Conservation (phyloP, 805 yeast genomes). For the Vanderwaltozyma polyspora region DNA sequence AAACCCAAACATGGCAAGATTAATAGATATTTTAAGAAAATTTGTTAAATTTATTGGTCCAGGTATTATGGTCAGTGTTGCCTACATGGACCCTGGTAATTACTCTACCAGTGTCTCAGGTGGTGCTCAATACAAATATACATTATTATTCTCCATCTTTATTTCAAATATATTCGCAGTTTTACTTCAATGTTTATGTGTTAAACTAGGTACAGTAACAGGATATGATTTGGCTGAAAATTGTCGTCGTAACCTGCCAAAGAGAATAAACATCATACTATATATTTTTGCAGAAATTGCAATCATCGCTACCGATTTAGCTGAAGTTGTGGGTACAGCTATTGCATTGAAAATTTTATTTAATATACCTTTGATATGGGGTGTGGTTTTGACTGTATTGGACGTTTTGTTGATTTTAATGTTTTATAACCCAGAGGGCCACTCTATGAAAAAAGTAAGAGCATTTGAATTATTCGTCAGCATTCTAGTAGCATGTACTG, state of each 20-base stretch:
- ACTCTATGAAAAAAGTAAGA: constrained; percentile 63
- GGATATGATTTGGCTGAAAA: constrained; percentile 85
- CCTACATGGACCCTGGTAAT: constrained; percentile 97
- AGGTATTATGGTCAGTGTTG: constrained; percentile 90
- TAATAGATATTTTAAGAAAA: constrained; percentile 28
- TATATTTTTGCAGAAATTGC: constrained; percentile 75
- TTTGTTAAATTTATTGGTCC: constrained; percentile 73
- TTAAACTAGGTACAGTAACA: constrained; percentile 84
- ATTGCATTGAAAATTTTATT: constrained; percentile 71
- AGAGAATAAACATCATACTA: constrained; percentile 42
- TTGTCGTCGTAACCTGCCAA: constrained; percentile 67
- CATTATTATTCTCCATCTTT: constrained; percentile 66
- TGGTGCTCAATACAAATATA: constrained; percentile 73
- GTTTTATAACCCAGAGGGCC: constrained; percentile 67
- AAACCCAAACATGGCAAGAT: too few relatives aligned
- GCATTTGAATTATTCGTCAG: constrained; percentile 71
- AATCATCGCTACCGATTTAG: constrained; percentile 84
- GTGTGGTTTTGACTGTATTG: constrained; percentile 67
- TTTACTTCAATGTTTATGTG: constrained; percentile 74
- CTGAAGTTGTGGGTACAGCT: constrained; percentile 92
- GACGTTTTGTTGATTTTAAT: constrained; percentile 72
- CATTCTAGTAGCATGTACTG: constrained; percentile 58
- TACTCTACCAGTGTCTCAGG: constrained; percentile 91
- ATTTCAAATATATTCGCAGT: constrained; percentile 80
- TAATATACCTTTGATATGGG: constrained; percentile 58